These are phyloP conservation scores for Saccharum hybrid DNA, from an alignment of 202 grass and related monocot genomes.

Conservation along the genomic window DNA sequence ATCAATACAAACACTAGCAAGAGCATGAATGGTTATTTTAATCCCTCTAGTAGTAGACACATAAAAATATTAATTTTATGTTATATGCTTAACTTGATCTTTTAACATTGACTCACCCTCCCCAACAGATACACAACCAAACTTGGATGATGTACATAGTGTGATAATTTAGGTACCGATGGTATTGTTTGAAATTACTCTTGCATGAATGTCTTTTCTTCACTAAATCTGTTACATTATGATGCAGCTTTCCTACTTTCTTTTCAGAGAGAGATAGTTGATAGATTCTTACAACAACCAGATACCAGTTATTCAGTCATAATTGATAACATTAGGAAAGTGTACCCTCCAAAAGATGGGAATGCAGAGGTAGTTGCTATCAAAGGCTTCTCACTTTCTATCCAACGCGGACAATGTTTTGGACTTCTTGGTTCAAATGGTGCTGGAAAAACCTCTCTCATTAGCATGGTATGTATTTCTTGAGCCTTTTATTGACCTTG, in stretches of 20 bases:
- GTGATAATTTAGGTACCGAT: not conserved
- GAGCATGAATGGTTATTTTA: not conserved
- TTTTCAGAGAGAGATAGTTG: slow-evolving; percentile 68
- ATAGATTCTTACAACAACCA: slow-evolving; percentile 56
- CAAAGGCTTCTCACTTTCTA: slow-evolving; percentile 58
- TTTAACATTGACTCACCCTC: not conserved
- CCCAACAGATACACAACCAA: not conserved
- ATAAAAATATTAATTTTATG: not conserved
- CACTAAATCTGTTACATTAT: not conserved
- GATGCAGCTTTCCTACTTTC: slow-evolving; percentile 6
- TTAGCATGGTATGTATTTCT: slow-evolving; percentile 68
- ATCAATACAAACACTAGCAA: not conserved
- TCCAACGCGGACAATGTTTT: slow-evolving; percentile 67
- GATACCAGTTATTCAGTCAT: slow-evolving; percentile 52
- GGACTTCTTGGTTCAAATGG: slow-evolving; percentile 83
- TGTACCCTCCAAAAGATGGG: slow-evolving; percentile 66
- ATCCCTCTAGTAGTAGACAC: not conserved
- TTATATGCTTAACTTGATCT: not conserved
- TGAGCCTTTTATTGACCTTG: not conserved
- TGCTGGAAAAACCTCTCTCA: slow-evolving; percentile 82
- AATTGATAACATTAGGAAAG: slow-evolving; percentile 72
- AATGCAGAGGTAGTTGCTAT: slow-evolving; percentile 65
- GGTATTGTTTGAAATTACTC: not conserved
- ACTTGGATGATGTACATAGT: not conserved
- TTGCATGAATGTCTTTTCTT: slow-evolving; percentile 2